Evolutionary conservation across 805 yeast species (phyloP), one percentile per base, ranked within the genome.

Genomic region (Brettanomyces custersianus): DNA sequence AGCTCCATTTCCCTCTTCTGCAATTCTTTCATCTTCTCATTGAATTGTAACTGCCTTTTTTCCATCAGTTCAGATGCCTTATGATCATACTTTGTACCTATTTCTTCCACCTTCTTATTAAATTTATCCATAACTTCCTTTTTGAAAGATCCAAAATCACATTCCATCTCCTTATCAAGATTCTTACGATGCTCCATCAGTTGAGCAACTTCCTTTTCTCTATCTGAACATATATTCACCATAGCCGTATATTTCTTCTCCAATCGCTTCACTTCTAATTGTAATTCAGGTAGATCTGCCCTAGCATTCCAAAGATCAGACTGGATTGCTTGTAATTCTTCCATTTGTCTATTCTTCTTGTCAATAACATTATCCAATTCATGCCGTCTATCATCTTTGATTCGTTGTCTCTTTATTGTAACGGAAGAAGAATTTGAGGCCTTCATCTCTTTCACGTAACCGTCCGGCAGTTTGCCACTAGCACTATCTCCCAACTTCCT

Each of bases 21-120:
- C 21, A 42, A 29, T 4, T 23, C 12, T 12, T 43, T 47, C 37
- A 62, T 63, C 31, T 55, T 48, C 7, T 44, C 38, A 29, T 63
- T 55, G 20, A 54, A 50, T 27, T 55, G 47, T 15, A 46, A 46
- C 4, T 59, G 57, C 35, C 63, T 65, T 12, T 49, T 48, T 5
- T 56, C 46, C 23, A 68, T 57, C 5, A 67, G 40, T 1, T 46
- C 37, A 28, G 70, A 71, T 2, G 73, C 59, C 45, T 45, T 42
- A 1, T 27, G 12, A 15, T 47, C 46, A 31, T 42, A 48, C 7
- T 38, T 31, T 4, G 33, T 31, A 22, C 48, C 45, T 20, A 53
- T 25, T 9, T 27, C 15, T 10, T 47, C 46, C 5, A 51, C 37
- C n/a, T 66, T 56, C 0, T 40, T 24, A 15, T 51, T 45, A 38